These are phyloP conservation scores for Paramecium sexaurelia DNA, from an alignment of 73 alveolate genomes.

Conservation along the genomic window DNA sequence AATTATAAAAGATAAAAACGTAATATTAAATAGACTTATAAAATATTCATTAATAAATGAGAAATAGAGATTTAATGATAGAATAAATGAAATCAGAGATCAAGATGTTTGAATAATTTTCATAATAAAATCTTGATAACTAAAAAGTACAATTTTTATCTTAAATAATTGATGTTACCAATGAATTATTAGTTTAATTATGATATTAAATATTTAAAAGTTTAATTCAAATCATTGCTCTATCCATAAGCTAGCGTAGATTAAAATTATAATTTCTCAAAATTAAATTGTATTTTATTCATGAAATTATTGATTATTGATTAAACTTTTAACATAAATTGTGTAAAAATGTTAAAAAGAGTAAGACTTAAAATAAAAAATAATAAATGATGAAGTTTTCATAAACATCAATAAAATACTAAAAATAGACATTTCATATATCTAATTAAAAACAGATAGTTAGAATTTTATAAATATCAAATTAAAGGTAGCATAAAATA, in stretches of 20 bases:
- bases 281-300: too few relatives aligned
- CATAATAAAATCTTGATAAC: neutral
- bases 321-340: too few relatives aligned
- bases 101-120: neutral
- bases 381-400: neutral
- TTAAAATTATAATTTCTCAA: too few relatives aligned
- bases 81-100: conserved; percentile 3
- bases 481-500: neutral
- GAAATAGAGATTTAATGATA: neutral
- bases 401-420: neutral
- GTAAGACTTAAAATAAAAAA: too few relatives aligned
- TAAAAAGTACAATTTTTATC: neutral
- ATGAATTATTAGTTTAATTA: neutral
- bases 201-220: neutral
- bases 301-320: too few relatives aligned
- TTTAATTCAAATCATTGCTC: too few relatives aligned
- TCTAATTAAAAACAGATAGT: neutral
- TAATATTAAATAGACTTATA: neutral
- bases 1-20: neutral
- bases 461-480: neutral
- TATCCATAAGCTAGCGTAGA: too few relatives aligned
- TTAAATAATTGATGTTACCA: neutral
- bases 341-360: too few relatives aligned
- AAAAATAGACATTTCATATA: neutral
- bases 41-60: neutral